Base-by-base conservation (phyloP, 352 stramenopile genomes). In the Globisporangium emineosum region DNA sequence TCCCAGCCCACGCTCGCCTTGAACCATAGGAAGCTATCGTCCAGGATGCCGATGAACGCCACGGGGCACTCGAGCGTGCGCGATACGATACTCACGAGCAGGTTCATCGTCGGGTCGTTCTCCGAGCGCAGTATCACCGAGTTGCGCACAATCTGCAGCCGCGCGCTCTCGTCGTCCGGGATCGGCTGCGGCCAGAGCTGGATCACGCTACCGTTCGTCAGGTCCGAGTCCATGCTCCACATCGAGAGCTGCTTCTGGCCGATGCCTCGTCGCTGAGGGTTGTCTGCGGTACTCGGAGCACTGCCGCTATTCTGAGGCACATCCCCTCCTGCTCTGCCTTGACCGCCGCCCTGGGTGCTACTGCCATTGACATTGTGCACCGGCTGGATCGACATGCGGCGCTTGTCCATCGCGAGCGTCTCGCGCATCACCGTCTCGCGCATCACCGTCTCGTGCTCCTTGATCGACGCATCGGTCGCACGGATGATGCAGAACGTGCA, bases 401-500 rank as follows among this genome's bases (percentile, higher is more conserved):
- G 60, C 42, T 52, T 62, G 45, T 53, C 61, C 37, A 76, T 70
- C 12, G 67, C 64, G 29, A 80, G 40, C 1, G 75, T 79, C 45
- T 81, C 79, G 37, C 72, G 73, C 30, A 78, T 55, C 2, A 72
- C 40, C 1, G 75, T 79, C 45, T 81, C 79, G 37, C 72, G 73
- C 30, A 78, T 55, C 2, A 72, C 70, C 17, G 69, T 68, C 40
- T 88, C 79, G 47, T 86, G 81, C 15, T 69, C 71, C 49, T 80
- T 79, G 67, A 91, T 85, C 25, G 82, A 87, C 17, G 83, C 80
- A 62, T 89, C 77, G 8, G 81, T 89, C 33, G 85, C 85, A 27
- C 79, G 82, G 64, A 91, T 90, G 62, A 92, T 77, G 69, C 85
- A 94, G 70, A 91, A 90, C 35, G 85, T 88, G 64, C 85, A 92